phyloP scores from a whole-genome alignment of 164 flowering plant species.

The Vitis labrusca region DNA sequence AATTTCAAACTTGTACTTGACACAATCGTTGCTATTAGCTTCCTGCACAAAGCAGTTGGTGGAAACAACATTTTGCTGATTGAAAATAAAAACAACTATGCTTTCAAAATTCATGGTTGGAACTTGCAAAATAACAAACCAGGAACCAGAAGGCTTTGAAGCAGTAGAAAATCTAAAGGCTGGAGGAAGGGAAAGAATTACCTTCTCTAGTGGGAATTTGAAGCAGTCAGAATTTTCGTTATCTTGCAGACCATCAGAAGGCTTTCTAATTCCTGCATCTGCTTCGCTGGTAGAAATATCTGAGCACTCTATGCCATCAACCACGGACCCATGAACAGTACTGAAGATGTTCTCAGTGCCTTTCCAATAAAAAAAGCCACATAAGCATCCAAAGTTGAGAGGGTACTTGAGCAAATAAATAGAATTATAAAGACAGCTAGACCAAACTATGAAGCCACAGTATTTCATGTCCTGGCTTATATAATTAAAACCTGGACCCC shows the following conservation, averaged over 20 bases:
- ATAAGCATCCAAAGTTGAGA: not conserved
- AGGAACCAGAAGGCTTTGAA: too few relatives aligned
- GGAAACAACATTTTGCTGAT: too few relatives aligned
- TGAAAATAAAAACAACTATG: too few relatives aligned
- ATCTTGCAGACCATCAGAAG: slow-evolving; percentile 14
- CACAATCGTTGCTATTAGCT: too few relatives aligned
- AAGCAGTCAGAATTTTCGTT: slow-evolving; percentile 13
- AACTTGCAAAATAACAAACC: too few relatives aligned
- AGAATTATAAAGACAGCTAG: not conserved
- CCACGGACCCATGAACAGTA: slow-evolving; percentile 5
- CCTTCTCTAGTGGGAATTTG: slow-evolving; percentile 23
- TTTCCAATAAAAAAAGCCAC: not conserved
- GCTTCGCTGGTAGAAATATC: slow-evolving; percentile 10
- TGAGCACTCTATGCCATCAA: slow-evolving; percentile 4
- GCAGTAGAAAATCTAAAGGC: too few relatives aligned
- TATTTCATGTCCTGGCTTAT: too few relatives aligned
- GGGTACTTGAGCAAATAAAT: not conserved
- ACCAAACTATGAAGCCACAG: too few relatives aligned
- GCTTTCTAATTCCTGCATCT: slow-evolving; percentile 7
- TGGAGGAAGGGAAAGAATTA: slow-evolving; percentile 8
- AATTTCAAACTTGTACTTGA: too few relatives aligned
- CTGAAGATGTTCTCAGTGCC: slow-evolving; percentile 15
- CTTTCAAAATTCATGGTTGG: too few relatives aligned
- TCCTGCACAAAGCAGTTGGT: too few relatives aligned
- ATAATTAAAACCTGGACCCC: too few relatives aligned